Conservation (phyloP, 2,329 filamentous ascomycete species). For the Pseudogymnoascus sp. region DNA sequence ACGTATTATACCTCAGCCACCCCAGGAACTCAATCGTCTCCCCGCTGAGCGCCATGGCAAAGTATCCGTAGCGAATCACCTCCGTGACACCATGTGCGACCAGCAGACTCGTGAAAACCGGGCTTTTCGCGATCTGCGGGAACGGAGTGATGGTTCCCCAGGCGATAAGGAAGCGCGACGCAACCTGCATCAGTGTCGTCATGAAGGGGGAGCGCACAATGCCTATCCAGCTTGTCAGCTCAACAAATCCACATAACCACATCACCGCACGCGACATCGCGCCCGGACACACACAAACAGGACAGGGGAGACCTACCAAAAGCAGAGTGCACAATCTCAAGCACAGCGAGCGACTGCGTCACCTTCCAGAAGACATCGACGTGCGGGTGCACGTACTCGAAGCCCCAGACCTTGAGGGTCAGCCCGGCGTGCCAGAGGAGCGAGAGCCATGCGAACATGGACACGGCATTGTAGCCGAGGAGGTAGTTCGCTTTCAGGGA, state of each 20-base stretch:
- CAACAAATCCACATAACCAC: background rate
- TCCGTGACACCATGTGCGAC: slow-evolving; percentile 85
- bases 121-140: slow-evolving; percentile 52
- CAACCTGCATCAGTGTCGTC: slow-evolving; percentile 86
- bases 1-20: slow-evolving; percentile 87
- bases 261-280: background rate
- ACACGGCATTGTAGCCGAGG: slow-evolving; percentile 75
- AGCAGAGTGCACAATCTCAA: slow-evolving; percentile 78
- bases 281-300: background rate
- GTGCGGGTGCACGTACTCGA: slow-evolving; percentile 50
- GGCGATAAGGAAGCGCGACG: slow-evolving; percentile 77
- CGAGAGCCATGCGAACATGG: slow-evolving; percentile 67
- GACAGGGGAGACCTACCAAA: slow-evolving; percentile 49
- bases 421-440: slow-evolving; percentile 62
- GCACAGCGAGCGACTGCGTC: slow-evolving; percentile 74
- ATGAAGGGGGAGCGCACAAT: slow-evolving; percentile 76
- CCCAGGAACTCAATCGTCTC: slow-evolving; percentile 57
- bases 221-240: slow-evolving; percentile 40
- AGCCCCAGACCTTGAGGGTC: slow-evolving; percentile 46
- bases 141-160: slow-evolving; percentile 76
- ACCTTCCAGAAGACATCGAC: slow-evolving; percentile 62
- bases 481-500: slow-evolving; percentile 61
- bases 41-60: slow-evolving; percentile 63
- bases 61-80: slow-evolving; percentile 88
- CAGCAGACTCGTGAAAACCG: slow-evolving; percentile 69